A percentile compares a stretch with the other conserved stretches of the same genome.
These are phyloP conservation scores for Neofusicoccum ribis DNA, from an alignment of 2,329 filamentous ascomycete genomes.

Conservation along the genomic window DNA sequence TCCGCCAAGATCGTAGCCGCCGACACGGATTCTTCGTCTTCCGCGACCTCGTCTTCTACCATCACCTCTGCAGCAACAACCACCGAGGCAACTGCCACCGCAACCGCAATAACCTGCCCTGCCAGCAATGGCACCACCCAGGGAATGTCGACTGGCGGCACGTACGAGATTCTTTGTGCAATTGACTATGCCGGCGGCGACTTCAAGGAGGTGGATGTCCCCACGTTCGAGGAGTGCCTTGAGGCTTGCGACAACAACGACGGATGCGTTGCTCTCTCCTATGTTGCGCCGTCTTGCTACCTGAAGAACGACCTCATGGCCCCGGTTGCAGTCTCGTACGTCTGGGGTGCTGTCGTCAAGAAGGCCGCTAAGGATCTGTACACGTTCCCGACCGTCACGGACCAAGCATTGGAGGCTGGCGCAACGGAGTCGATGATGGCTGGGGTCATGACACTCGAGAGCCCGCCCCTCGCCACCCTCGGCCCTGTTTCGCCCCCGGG, in stretches of 20 bases:
- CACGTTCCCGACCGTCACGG: background rate
- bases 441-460: background rate
- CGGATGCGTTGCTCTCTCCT: background rate
- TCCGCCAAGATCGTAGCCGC: conserved; percentile 2
- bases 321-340: background rate
- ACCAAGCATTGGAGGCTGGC: background rate
- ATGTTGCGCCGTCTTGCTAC: conserved; percentile 2
- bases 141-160: background rate
- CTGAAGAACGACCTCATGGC: conserved; percentile 1
- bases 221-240: conserved; percentile 5
- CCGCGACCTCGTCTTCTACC: background rate
- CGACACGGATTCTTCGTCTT: background rate
- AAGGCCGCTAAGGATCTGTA: conserved; percentile 1
- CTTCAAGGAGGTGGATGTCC: background rate
- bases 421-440: background rate
- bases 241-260: background rate
- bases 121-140: background rate
- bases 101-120: background rate
- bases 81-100: background rate
- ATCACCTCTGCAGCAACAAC: background rate
- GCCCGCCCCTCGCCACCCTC: background rate
- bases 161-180: background rate
- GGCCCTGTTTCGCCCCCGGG: conserved; percentile 1
- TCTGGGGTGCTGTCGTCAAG: conserved; percentile 9
- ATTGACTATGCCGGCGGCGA: conserved; percentile 6